Evolutionary conservation across 768 basidiomycete genomes (phyloP).

Genomic region (Boletus pseudo-olivaceus): DNA sequence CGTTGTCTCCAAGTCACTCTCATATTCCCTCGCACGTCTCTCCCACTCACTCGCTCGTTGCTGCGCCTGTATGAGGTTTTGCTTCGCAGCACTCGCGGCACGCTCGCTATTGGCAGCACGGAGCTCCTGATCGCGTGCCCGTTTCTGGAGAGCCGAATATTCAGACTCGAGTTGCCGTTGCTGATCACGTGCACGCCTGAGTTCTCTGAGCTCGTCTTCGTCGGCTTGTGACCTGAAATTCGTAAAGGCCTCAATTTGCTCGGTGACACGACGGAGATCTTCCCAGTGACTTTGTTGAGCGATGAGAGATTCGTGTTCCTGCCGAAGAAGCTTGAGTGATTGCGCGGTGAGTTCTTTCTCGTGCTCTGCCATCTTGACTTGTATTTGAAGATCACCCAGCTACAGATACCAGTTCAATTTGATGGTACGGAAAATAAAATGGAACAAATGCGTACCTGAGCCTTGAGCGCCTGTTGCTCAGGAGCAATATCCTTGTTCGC

Average conservation of each 20-base stretch:
- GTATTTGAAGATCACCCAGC: conserved; percentile 60
- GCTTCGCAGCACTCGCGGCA: conserved; percentile 50
- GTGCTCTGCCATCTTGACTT: conserved; percentile 50
- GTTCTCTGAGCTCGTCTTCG: conserved; percentile 69
- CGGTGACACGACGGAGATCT: conserved; percentile 62
- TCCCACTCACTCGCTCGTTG: conserved; percentile 84
- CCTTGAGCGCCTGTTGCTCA: conserved; percentile 55
- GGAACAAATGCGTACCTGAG: conserved; percentile 47
- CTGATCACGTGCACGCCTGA: conserved; percentile 61
- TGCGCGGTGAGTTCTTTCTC: conserved; percentile 61
- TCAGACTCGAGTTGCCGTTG: conserved; percentile 62
- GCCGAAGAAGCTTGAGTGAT: conserved; percentile 50
- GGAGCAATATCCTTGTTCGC: conserved; percentile 47
- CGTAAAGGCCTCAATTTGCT: conserved; percentile 69
- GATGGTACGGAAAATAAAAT: neutral
- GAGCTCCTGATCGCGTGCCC: conserved; percentile 66
- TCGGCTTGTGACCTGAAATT: conserved; percentile 59
- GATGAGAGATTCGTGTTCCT: conserved; percentile 55
- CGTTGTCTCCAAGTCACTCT: conserved; percentile 57
- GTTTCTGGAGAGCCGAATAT: conserved; percentile 62
- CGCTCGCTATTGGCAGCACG: conserved; percentile 61
- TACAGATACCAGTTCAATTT: conserved; percentile 25
- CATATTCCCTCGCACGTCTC: conserved; percentile 66
- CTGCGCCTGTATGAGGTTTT: conserved; percentile 67
- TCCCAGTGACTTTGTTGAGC: conserved; percentile 77